Evolutionary conservation across 371 early-diverging fungal species (phyloP).

Genomic region (Mortierella sp.): DNA sequence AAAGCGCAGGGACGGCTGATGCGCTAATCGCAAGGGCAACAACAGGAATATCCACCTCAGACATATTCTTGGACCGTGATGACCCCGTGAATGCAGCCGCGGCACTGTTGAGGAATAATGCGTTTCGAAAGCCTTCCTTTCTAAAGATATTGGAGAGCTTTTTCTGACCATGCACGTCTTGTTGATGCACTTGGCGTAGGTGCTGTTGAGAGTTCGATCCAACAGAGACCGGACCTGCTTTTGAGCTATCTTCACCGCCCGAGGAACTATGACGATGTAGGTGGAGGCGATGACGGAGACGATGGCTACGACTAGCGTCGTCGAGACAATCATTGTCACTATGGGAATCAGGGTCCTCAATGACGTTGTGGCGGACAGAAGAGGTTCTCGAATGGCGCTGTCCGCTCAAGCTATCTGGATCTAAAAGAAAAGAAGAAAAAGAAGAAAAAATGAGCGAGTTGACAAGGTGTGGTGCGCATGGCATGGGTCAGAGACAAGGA

Average conservation of each 20-base stretch:
- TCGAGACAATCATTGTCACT: too few relatives aligned
- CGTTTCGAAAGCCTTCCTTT: constrained; percentile 31
- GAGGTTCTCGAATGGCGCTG: constrained; percentile 8
- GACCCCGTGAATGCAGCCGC: constrained; percentile 35
- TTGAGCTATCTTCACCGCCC: background rate
- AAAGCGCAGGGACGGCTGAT: constrained; percentile 33
- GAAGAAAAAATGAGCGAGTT: too few relatives aligned
- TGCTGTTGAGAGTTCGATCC: background rate
- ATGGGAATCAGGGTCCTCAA: constrained; percentile 3
- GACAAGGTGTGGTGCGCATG: too few relatives aligned
- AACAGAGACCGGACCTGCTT: background rate
- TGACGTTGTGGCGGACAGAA: constrained; percentile 15
- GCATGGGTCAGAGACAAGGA: too few relatives aligned
- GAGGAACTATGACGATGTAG: background rate
- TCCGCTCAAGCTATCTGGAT: background rate
- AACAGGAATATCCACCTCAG: constrained; percentile 7
- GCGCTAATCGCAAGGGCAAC: constrained; percentile 22
- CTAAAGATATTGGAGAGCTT: constrained; percentile 31
- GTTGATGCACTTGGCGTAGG: background rate
- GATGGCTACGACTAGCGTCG: background rate
- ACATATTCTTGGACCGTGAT: constrained; percentile 7
- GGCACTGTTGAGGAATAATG: constrained; percentile 32
- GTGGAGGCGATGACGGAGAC: background rate
- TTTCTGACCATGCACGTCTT: background rate
- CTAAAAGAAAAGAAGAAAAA: too few relatives aligned